phyloP scores from a whole-genome alignment of 139 green algal genomes.

The Marvania coccoides region DNA sequence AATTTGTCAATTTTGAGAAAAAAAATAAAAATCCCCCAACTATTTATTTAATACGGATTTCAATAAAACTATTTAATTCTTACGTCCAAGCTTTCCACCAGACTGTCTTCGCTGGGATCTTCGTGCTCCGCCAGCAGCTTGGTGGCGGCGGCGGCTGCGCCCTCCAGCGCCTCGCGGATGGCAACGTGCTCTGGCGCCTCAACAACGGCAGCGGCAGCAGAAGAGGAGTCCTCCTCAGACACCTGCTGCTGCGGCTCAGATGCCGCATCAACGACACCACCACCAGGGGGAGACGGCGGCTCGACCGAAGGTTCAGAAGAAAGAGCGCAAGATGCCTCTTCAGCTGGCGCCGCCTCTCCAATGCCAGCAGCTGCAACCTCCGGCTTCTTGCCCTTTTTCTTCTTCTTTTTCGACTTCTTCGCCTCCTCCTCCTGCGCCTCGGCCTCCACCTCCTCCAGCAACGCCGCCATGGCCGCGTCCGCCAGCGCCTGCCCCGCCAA shows the following conservation, averaged over 20 bases:
- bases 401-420: conserved; percentile 31
- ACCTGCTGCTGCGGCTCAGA: not conserved
- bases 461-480: conserved; percentile 47
- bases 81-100: conserved; percentile 8
- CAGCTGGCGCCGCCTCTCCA: not conserved
- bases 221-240: not conserved
- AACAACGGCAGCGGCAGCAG: not conserved
- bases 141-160: conserved; percentile 11
- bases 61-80: no score
- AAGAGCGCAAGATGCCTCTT: not conserved
- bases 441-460: conserved; percentile 42
- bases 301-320: no score
- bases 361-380: not conserved
- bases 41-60: no score
- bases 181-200: conserved; percentile 4
- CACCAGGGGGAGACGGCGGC: not conserved
- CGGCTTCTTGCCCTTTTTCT: conserved; percentile 13
- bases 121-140: conserved; percentile 15
- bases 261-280: not conserved
- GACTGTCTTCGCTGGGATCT: conserved; percentile 5
- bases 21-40: no score
- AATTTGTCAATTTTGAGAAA: not conserved
- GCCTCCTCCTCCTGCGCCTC: not conserved
- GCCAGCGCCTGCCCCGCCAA: conserved; percentile 21
- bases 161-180: conserved; percentile 23